Base-by-base conservation (phyloP, 768 basidiomycete species). In the Russula sp. region DNA sequence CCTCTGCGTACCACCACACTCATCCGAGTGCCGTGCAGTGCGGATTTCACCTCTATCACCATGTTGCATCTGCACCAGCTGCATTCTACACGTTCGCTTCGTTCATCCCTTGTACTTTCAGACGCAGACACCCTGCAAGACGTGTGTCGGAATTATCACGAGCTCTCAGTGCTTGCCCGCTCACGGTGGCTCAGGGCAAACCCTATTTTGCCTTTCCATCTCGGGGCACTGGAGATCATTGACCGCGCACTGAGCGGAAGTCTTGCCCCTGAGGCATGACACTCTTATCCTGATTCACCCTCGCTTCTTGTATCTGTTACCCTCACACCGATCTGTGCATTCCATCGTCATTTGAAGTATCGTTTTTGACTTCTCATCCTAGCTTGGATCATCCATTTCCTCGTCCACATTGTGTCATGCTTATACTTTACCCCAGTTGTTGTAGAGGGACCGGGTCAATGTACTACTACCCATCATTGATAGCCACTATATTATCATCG, bases 191-290 rank as follows among this genome's bases (percentile, higher is more conserved):
- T 83, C 52, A 77, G 74, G 34, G 78, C 75, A 57, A 79, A 82
- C 68, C 77, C 82, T 10, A 75, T 77, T 44, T 72, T 93, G 56
- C 91, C 90, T 13, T 83, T 87, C 70, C 90, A 93, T 70, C 77
- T 92, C 40, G 85, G 84, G 35, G 88, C 88, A 16, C 77, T 89
- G 31, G 84, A 89, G 61, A 77, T 78, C 20, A 88, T 90, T 83
- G 73, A 74, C 18, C 69, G 71, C 35, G 76, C 76, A 4, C 70
- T 79, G n/a, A 68, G 67, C 45, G 74, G 74, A 47, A 73, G 73
- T 56, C 64, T 68, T 14, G 56, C 55, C 9, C 69, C 71, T 34
- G 75, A 62, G 68, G 34, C 32, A 16, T 70, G 50, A 66, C 31
- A 42, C 27, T 42, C 34, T 37, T 39, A 11, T 5, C 9, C 32